Evolutionary conservation across 768 basidiomycete species (phyloP).

Genomic region (Porpolomopsis calyptriformis): DNA sequence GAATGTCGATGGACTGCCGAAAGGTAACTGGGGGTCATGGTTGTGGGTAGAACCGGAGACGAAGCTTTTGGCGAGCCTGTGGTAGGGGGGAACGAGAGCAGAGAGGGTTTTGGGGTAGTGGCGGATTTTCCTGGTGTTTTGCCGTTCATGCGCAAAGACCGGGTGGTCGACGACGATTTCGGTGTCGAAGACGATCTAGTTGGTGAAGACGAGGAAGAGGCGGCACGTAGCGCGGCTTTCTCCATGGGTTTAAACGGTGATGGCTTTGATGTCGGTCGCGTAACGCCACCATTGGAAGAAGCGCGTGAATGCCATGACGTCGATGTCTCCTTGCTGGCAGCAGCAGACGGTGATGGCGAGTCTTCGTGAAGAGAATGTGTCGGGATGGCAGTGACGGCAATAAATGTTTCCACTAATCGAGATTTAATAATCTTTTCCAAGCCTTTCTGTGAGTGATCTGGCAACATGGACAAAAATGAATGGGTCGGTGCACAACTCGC

Average conservation of each 20-base stretch:
- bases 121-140: conserved; percentile 13
- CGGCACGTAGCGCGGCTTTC: conserved; percentile 1
- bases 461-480: conserved; percentile 28
- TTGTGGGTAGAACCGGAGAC: conserved; percentile 19
- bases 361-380: neutral
- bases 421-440: conserved; percentile 64
- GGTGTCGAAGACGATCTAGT: conserved; percentile 7
- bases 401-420: conserved; percentile 69
- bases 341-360: conserved; percentile 8
- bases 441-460: conserved; percentile 54
- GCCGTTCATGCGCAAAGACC: conserved; percentile 15
- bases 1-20: conserved; percentile 76
- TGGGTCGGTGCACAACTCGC: conserved; percentile 11
- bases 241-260: conserved; percentile 1
- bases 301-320: neutral
- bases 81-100: conserved; percentile 9
- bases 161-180: conserved; percentile 12
- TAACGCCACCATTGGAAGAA: neutral
- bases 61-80: conserved; percentile 12
- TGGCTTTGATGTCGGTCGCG: conserved; percentile 1
- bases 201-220: conserved; percentile 10
- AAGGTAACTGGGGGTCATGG: conserved; percentile 47
- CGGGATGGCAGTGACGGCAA: conserved; percentile 41
- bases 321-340: conserved; percentile 8
- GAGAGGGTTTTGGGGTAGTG: conserved; percentile 13